Evolutionary conservation across 2,329 filamentous ascomycete species (phyloP), one percentile per base, ranked within the genome.

Genomic region (Talaromyces islandicus): DNA sequence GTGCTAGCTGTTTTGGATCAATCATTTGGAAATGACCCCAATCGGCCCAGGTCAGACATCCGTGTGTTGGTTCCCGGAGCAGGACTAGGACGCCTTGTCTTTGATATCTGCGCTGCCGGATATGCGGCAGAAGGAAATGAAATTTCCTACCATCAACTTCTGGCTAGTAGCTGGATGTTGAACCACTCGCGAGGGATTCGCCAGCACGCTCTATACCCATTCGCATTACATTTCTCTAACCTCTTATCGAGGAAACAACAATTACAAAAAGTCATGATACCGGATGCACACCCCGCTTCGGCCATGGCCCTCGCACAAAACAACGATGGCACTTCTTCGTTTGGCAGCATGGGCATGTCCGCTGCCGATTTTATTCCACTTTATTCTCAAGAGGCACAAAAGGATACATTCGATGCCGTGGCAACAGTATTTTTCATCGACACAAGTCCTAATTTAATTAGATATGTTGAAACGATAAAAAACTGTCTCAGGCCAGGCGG

Each of bases 401-500:
- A 77, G 9, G 81, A 81, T 0, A 68, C 74, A 0, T 97, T 92
- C 73, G 88, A 97, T 68, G 92, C 88, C 1, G 91, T 97, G 1
- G 87, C 90, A 0, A 91, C 89, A 2, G 90, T 96, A 11, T 99
- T 97, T 78, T 99, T 99, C 78, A 88, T 99, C 60, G 95, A 99
- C 73, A 99, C 94, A 1, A 94, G 94, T 2, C 92, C 93, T 1
- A 97, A 99, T 71, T 73, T 97, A 32, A 88, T 97, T 58, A 85
- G 89, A 2, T 99, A 99, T 71, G 85, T 99, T 35, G 87, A 96
- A 70, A 88, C 92, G 1, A 90, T 97, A 58, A 79, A 78, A 48
- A 84, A 89, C 70, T 95, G 92, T 69, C 82, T 99, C 55, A 86
- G 84, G 65, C 80, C 85, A 0, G 89, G 89, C 27, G 94, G 94